Evolutionary conservation across 75 land plant species (phyloP).

Genomic region (Isoetes taiwanensis): DNA sequence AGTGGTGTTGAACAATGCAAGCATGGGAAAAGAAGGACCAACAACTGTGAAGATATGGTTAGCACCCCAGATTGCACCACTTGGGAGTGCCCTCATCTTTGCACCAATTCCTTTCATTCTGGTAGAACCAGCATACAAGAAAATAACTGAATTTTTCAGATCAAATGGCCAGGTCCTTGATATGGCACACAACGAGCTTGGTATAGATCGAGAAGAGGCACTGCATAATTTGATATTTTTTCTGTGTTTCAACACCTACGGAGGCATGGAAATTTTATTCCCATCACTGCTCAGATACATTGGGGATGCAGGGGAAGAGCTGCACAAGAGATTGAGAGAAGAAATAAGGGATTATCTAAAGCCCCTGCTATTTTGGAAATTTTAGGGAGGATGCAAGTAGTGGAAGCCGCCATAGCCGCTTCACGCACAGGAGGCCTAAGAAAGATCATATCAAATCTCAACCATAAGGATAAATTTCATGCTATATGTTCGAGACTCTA

Average conservation of each 20-base stretch:
- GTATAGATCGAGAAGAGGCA: slow-evolving; percentile 49
- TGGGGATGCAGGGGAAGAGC: too few species aligned
- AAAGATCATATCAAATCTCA: too few species aligned
- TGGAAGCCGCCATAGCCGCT: too few species aligned
- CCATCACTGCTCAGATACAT: too few species aligned
- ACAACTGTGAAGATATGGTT: slow-evolving; percentile 36
- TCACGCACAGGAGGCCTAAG: too few species aligned
- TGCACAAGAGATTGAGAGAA: too few species aligned
- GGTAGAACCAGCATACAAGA: slow-evolving; percentile 30
- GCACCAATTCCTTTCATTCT: slow-evolving; percentile 29
- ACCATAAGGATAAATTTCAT: too few species aligned
- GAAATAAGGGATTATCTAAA: too few species aligned
- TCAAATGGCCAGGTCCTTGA: slow-evolving; percentile 24
- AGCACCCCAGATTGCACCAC: slow-evolving; percentile 39
- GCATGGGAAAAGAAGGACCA: slow-evolving; percentile 27
- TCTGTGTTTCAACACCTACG: slow-evolving; percentile 54
- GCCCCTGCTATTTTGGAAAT: too few species aligned
- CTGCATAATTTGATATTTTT: slow-evolving; percentile 51
- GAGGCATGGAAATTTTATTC: slow-evolving; percentile 49
- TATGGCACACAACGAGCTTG: slow-evolving; percentile 23
- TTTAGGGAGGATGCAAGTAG: too few species aligned
- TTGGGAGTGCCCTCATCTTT: slow-evolving; percentile 34
- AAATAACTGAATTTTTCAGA: slow-evolving; percentile 25
- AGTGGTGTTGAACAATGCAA: slow-evolving; percentile 21
- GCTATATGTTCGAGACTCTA: too few species aligned